Percentiles rank a stretch among this genome's conserved stretches.
Evolutionary conservation across 176 grass and related monocot species (phyloP).

Genomic region (Phyllostachys edulis): DNA sequence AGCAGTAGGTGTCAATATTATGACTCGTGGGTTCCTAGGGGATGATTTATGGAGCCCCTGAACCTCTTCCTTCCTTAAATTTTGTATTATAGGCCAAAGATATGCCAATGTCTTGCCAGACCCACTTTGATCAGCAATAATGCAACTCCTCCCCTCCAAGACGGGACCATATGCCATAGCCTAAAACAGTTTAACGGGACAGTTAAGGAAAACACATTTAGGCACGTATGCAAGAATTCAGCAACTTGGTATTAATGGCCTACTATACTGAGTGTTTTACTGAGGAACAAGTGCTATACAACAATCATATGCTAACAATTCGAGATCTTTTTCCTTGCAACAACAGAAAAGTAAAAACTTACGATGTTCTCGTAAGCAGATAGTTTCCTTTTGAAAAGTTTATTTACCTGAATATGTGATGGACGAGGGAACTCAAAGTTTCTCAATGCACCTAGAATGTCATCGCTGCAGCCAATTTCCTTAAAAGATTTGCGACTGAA

Average conservation of each 20-base stretch:
- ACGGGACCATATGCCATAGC: constrained; percentile 74
- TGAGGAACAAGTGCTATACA: background rate
- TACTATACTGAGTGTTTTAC: background rate
- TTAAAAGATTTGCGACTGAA: constrained; percentile 81
- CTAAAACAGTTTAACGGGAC: constrained; percentile 30
- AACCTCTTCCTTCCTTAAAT: constrained; percentile 72
- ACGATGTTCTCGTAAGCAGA: background rate
- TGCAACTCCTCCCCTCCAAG: constrained; percentile 80
- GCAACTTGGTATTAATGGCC: background rate
- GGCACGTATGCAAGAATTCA: background rate
- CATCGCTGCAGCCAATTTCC: constrained; percentile 62
- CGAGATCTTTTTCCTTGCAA: background rate
- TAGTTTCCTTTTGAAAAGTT: background rate
- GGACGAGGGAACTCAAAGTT: constrained; percentile 62
- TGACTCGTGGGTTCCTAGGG: constrained; percentile 64
- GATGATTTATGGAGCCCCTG: constrained; percentile 54
- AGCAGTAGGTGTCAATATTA: constrained; percentile 83
- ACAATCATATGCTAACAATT: background rate
- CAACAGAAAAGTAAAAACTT: background rate
- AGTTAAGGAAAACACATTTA: background rate
- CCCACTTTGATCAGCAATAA: constrained; percentile 94
- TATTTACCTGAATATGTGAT: constrained; percentile 85
- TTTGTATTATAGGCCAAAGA: constrained; percentile 77
- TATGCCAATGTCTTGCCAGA: constrained; percentile 94
- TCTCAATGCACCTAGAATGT: constrained; percentile 58